Conservation (phyloP, 768 basidiomycete species). For the Rubroboletus pulcherrimus region DNA sequence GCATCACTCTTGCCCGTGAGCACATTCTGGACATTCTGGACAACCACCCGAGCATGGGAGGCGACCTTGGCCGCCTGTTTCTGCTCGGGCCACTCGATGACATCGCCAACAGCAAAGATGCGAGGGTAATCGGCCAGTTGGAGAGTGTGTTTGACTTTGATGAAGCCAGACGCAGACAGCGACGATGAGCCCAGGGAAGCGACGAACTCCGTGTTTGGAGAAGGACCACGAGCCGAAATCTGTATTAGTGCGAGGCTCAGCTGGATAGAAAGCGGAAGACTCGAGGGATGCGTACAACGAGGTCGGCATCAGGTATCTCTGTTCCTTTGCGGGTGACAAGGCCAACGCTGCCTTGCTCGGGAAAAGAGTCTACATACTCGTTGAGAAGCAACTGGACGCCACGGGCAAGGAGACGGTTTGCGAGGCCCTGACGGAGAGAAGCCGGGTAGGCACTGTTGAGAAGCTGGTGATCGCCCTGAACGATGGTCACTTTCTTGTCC, state of each 20-base stretch:
- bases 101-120: constrained; percentile 66
- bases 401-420: constrained; percentile 37
- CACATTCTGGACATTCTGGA: constrained; percentile 46
- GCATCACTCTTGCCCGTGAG: constrained; percentile 34
- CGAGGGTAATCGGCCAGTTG: constrained; percentile 48
- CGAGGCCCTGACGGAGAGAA: constrained; percentile 48
- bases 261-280: not conserved
- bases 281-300: constrained; percentile 44
- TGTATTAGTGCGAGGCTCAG: constrained; percentile 8
- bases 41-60: constrained; percentile 43
- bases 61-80: constrained; percentile 51
- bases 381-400: constrained; percentile 50
- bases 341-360: constrained; percentile 34
- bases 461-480: constrained; percentile 52
- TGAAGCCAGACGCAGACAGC: constrained; percentile 36
- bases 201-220: constrained; percentile 54
- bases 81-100: constrained; percentile 60
- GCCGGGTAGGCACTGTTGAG: constrained; percentile 55
- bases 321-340: constrained; percentile 52
- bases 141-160: constrained; percentile 55
- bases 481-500: constrained; percentile 52
- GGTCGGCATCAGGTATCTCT: constrained; percentile 45
- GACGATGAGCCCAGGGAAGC: constrained; percentile 38
- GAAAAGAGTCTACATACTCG: constrained; percentile 48
- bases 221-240: constrained; percentile 31